Conservation (phyloP, 768 basidiomycete genomes). For the Russula emetica region DNA sequence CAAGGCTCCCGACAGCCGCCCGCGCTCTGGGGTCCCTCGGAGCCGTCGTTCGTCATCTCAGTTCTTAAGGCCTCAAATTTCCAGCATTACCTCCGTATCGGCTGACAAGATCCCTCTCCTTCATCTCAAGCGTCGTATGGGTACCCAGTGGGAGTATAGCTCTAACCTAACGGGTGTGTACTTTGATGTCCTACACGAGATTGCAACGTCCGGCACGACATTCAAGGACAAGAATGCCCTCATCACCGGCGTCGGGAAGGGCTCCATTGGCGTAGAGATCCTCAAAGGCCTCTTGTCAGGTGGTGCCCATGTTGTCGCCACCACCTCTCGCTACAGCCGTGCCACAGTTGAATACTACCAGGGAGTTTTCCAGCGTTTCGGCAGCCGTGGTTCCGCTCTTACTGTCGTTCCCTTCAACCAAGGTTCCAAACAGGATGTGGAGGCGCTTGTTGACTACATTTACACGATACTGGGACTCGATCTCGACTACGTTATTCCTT, state of each 20-base stretch:
- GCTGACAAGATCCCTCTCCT: conserved; percentile 91
- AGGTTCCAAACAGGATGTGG: conserved; percentile 97
- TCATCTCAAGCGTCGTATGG: conserved; percentile 95
- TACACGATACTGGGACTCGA: conserved; percentile 94
- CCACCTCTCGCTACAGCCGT: conserved; percentile 95
- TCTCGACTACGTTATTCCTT: conserved; percentile 97
- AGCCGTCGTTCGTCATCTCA: conserved; percentile 91
- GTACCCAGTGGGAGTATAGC: conserved; percentile 93
- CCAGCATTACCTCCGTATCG: conserved; percentile 65
- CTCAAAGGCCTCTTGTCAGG: conserved; percentile 95
- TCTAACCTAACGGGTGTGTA: conserved; percentile 95
- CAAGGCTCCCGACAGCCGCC: conserved; percentile 62
- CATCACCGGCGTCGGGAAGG: conserved; percentile 95
- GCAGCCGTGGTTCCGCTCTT: conserved; percentile 92
- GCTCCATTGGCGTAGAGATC: conserved; percentile 96
- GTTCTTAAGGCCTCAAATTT: conserved; percentile 90
- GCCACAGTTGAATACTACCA: conserved; percentile 98
- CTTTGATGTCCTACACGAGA: conserved; percentile 95
- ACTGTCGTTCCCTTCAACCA: conserved; percentile 99
- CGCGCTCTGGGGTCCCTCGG: conserved; percentile 48
- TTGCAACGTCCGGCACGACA: conserved; percentile 95
- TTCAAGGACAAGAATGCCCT: conserved; percentile 99
- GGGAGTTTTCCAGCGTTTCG: conserved; percentile 92
- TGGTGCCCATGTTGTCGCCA: conserved; percentile 94
- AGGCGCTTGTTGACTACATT: conserved; percentile 97